Base-by-base conservation (phyloP, 345 rosid genomes). In the Garcia nutans region DNA sequence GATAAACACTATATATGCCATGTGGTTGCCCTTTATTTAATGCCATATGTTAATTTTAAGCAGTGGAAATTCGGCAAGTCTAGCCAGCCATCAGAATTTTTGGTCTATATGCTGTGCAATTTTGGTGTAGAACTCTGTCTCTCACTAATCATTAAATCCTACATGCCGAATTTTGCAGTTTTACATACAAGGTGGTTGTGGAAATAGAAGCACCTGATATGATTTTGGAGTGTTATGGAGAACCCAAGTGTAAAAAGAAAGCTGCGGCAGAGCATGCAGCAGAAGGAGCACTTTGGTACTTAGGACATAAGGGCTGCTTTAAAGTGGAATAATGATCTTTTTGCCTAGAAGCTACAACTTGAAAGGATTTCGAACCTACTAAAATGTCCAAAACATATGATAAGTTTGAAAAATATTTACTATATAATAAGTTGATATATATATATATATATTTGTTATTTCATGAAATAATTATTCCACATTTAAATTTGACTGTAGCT, bases 191-290 rank as follows among this genome's bases (percentile, higher is more conserved):
- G 88, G 93, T 86, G 31, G 82, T 72, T 6, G 67, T 94, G 68
- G 85, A 74, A 76, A 83, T 91, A 74, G 95, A 92, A 33, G 83
- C 80, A 22, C 77, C 86, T 0, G 77, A 81, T 68, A 74, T 74
- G 81, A 72, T 77, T 24, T 55, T 94, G 82, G 92, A 88, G 72
- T 91, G 96, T 82, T 78, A 73, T 41, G 90, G 92, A 23, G 79
- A 74, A 3, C 76, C 90, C 74, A 80, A 54, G 65, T 52, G 79
- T 6, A 89, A 81, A n/a, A 94, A 92, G 90, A 94, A 87, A 84
- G 87, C 85, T 63, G 95, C 97, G 1, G 92, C 97, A 6, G 97
- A 94, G 82, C 75, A 84, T 28, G 97, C 98, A 16, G 98, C 97
- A 9, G 85, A 89, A 84, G 97, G 86, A 20, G 92, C 92, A 17